A percentile compares a stretch with the other conserved stretches of the same genome.
Conservation (phyloP, 805 yeast genomes). For the Saccharomycopsis sp. region DNA sequence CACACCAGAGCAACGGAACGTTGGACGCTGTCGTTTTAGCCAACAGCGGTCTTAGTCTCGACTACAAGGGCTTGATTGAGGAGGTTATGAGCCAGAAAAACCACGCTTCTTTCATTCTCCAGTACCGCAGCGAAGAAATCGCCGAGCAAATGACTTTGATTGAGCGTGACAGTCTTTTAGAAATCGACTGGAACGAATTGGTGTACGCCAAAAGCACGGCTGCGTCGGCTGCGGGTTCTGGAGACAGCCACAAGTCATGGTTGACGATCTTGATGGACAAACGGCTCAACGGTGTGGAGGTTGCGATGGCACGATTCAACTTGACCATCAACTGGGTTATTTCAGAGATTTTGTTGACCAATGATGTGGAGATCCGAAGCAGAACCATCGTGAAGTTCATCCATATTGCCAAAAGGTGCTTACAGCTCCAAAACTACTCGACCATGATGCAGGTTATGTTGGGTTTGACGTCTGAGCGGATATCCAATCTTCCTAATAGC, state of each 20-base stretch:
- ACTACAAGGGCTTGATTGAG: slow-evolving; percentile 29
- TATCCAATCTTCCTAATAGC: slow-evolving; percentile 55
- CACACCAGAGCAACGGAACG: slow-evolving; percentile 19
- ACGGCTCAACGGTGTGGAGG: slow-evolving; percentile 63
- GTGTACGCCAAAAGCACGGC: slow-evolving; percentile 43
- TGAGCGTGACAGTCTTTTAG: slow-evolving; percentile 76
- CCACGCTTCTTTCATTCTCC: slow-evolving; percentile 79
- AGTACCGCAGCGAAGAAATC: slow-evolving; percentile 56
- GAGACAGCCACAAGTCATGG: slow-evolving; percentile 79
- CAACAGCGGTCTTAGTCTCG: slow-evolving; percentile 9
- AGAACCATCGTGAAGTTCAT: slow-evolving; percentile 77
- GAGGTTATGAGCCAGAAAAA: slow-evolving; percentile 38
- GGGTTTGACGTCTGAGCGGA: slow-evolving; percentile 64
- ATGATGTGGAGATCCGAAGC: slow-evolving; percentile 49
- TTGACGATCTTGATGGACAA: slow-evolving; percentile 56
- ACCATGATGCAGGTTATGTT: slow-evolving; percentile 82
- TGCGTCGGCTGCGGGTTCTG: slow-evolving; percentile 49
- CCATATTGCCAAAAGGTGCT: slow-evolving; percentile 75
- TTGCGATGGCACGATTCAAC: slow-evolving; percentile 81
- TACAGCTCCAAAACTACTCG: slow-evolving; percentile 68
- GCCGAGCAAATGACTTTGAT: slow-evolving; percentile 82
- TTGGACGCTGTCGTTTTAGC: slow-evolving; percentile 3
- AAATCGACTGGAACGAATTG: slow-evolving; percentile 88
- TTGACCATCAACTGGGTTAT: slow-evolving; percentile 87
- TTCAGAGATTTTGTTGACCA: slow-evolving; percentile 76